phyloP scores from a whole-genome alignment of 495 filamentous ascomycete genomes.

The Hypoxylon cercidicola region DNA sequence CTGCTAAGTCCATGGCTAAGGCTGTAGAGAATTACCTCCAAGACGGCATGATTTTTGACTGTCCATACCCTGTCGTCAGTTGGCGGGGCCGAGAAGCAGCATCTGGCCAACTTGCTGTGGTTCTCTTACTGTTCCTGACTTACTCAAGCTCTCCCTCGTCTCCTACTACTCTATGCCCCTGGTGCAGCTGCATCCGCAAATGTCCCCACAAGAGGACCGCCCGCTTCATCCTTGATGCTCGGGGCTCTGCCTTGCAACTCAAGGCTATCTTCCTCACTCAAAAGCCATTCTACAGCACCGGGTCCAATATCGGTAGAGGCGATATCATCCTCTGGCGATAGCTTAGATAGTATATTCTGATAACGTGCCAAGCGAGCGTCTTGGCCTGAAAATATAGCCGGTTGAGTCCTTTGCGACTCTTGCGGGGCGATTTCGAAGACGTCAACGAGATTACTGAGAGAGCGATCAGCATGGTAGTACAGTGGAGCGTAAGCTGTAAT shows the following conservation, averaged over 20 bases:
- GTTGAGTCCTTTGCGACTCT: slow-evolving; percentile 48
- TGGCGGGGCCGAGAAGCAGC: no score
- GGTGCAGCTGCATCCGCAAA: slow-evolving; percentile 61
- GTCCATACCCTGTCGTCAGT: no score
- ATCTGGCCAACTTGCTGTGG: no score
- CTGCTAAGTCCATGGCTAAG: slow-evolving; percentile 22
- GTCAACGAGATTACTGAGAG: slow-evolving; percentile 64
- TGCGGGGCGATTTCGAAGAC: slow-evolving; percentile 67
- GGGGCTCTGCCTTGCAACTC: slow-evolving; percentile 53
- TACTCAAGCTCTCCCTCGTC: no score
- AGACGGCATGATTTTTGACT: no score
- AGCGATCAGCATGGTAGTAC: slow-evolving; percentile 40
- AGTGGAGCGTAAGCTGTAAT: not conserved
- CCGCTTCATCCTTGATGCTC: slow-evolving; percentile 57
- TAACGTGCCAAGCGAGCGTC: slow-evolving; percentile 60
- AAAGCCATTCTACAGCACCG: slow-evolving; percentile 57
- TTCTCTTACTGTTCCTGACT: no score
- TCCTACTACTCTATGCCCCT: slow-evolving; percentile 45
- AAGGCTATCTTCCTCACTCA: slow-evolving; percentile 57
- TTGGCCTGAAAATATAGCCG: slow-evolving; percentile 50
- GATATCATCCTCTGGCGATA: slow-evolving; percentile 53
- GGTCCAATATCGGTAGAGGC: slow-evolving; percentile 40
- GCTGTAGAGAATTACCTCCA: slow-evolving; percentile 3
- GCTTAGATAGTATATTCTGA: slow-evolving; percentile 63
- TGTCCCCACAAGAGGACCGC: slow-evolving; percentile 58